Conservation (phyloP, 2,329 filamentous ascomycete species). For the Cyanodermella asteris region DNA sequence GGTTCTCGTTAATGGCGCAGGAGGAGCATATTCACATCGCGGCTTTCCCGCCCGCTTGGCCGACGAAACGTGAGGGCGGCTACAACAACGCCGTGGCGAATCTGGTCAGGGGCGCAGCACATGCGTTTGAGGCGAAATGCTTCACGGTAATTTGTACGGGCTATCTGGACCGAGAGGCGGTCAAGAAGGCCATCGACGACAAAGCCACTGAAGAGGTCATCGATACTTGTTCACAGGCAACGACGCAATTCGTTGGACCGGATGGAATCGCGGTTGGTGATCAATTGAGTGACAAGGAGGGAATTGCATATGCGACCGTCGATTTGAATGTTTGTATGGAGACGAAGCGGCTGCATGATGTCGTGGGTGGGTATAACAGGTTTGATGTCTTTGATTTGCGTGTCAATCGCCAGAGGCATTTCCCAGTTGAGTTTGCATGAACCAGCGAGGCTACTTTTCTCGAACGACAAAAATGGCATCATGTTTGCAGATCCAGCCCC, state of each 20-base stretch:
- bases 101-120: constrained; percentile 27
- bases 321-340: constrained; percentile 29
- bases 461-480: too few relatives aligned
- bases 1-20: constrained; percentile 31
- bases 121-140: constrained; percentile 36
- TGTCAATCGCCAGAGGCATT: constrained; percentile 1
- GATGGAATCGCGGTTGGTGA: too few relatives aligned
- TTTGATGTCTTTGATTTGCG: constrained; percentile 13
- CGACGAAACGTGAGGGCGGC: constrained; percentile 19
- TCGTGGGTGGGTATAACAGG: constrained; percentile 33
- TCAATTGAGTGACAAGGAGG: constrained; percentile 26
- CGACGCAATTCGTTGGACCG: too few relatives aligned
- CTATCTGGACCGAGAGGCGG: constrained; percentile 18
- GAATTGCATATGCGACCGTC: constrained; percentile 29
- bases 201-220: too few relatives aligned
- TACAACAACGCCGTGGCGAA: constrained; percentile 35
- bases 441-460: too few relatives aligned
- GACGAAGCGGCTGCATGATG: constrained; percentile 35
- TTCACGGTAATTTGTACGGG: constrained; percentile 31
- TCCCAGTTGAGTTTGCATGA: too few relatives aligned
- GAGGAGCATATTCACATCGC: constrained; percentile 34
- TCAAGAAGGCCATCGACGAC: constrained; percentile 13
- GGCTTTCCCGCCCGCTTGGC: constrained; percentile 34
- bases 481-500: too few relatives aligned
- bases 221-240: too few relatives aligned